Percentiles rank a stretch among this genome's conserved stretches.
Conservation (phyloP, 305 asterid species). For the Salvia sclarea region DNA sequence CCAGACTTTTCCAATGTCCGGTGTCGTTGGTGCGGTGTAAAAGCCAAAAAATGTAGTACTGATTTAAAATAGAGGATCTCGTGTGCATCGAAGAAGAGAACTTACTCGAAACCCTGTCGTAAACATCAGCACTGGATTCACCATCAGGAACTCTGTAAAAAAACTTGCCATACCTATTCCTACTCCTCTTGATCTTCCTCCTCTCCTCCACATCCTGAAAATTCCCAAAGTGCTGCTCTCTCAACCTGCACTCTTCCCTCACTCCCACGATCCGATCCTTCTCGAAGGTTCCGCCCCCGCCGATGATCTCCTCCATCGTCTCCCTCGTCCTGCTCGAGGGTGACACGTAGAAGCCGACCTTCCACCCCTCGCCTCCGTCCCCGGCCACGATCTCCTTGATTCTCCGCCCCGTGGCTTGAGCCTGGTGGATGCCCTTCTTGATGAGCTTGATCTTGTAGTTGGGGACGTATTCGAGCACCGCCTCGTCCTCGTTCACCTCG, state of each 20-base stretch:
- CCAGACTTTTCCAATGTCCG: too few relatives aligned
- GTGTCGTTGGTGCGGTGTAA: too few relatives aligned
- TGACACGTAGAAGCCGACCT: conserved; percentile 46
- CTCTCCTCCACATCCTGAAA: conserved; percentile 47
- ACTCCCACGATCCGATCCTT: conserved; percentile 36
- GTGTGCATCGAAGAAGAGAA: too few relatives aligned
- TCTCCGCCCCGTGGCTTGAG: conserved; percentile 24
- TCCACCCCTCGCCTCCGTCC: conserved; percentile 36
- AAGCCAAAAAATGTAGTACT: too few relatives aligned
- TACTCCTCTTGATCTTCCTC: conserved; percentile 41
- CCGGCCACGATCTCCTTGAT: conserved; percentile 38
- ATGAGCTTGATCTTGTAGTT: conserved; percentile 45
- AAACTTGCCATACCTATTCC: conserved; percentile 46
- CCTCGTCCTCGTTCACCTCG: conserved; percentile 40
- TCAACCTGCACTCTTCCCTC: conserved; percentile 50
- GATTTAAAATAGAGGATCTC: too few relatives aligned
- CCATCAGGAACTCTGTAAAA: conserved; percentile 51
- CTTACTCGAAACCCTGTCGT: conserved; percentile 47
- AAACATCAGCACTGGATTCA: conserved; percentile 56
- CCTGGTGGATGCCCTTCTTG: conserved; percentile 40
- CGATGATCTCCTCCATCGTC: conserved; percentile 40
- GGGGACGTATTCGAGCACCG: conserved; percentile 35
- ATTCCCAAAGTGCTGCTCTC: conserved; percentile 55
- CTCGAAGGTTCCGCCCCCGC: conserved; percentile 22
- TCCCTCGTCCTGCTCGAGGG: conserved; percentile 42